Evolutionary conservation across 257 asterid genomes (phyloP).

Genomic region (Solanum infundibuliforme): DNA sequence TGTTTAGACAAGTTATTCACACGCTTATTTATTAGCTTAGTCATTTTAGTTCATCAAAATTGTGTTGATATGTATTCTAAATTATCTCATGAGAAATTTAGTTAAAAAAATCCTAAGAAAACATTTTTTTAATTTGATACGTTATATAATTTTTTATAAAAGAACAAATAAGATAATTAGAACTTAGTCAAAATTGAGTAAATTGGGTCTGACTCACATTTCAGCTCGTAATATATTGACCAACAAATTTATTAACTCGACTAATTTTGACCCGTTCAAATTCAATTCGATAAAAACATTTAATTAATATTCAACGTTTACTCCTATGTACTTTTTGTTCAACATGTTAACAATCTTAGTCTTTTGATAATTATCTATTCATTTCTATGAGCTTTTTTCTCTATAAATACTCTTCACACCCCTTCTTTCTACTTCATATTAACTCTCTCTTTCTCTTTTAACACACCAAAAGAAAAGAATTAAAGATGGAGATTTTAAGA

Average conservation of each 20-base stretch:
- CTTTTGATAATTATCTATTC: not conserved
- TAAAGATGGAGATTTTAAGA: not conserved
- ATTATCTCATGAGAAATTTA: not conserved
- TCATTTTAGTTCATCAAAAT: not conserved
- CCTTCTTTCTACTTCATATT: not conserved
- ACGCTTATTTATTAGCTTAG: not conserved
- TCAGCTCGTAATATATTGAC: too few species aligned
- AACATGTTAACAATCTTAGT: not conserved
- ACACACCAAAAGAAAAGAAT: not conserved
- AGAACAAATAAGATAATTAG: not conserved
- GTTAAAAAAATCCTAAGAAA: not conserved
- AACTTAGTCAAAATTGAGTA: not conserved
- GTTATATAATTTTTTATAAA: not conserved
- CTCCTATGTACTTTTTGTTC: not conserved
- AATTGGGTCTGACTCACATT: not conserved
- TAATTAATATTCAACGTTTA: not conserved
- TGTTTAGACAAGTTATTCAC: fast-evolving
- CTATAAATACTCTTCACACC: not conserved
- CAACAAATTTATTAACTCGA: not conserved
- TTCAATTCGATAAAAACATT: not conserved
- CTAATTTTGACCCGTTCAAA: not conserved
- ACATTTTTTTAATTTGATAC: not conserved
- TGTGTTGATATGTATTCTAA: not conserved
- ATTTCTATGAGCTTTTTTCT: not conserved
- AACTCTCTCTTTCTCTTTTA: not conserved